Percentiles rank a stretch among this genome's conserved stretches.
These are phyloP conservation scores for Pseudocercospora musae DNA, from an alignment of 2,329 filamentous ascomycete species.

Conservation along the genomic window DNA sequence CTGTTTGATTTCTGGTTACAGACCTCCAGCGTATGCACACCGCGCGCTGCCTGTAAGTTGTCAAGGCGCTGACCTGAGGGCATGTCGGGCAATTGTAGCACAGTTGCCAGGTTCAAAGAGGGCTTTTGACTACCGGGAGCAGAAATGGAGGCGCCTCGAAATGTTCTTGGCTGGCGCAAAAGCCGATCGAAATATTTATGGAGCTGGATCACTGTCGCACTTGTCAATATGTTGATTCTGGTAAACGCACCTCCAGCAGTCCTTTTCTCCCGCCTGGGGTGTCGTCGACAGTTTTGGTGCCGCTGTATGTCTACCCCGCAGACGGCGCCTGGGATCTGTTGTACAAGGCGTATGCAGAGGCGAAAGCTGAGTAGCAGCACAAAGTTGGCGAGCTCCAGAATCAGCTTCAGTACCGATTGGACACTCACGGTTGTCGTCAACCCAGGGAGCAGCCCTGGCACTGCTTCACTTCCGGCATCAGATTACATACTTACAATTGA, in stretches of 20 bases:
- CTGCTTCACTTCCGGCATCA: slow-evolving; percentile 3
- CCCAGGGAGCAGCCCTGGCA: slow-evolving; percentile 26
- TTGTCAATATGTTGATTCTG: slow-evolving; percentile 11
- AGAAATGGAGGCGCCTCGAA: slow-evolving; percentile 3
- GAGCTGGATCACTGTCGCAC: not conserved
- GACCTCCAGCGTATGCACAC: no score
- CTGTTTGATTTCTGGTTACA: no score
- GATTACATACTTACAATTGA: slow-evolving; percentile 25
- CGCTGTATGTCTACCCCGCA: slow-evolving; percentile 23
- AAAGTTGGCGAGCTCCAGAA: not conserved
- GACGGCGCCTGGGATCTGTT: slow-evolving; percentile 19
- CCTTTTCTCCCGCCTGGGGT: slow-evolving; percentile 13
- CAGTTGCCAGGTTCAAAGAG: not conserved
- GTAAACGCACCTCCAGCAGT: slow-evolving; percentile 20
- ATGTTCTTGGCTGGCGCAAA: not conserved
- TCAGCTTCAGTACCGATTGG: slow-evolving; percentile 13
- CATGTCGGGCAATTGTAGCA: no score
- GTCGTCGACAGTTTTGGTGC: slow-evolving; percentile 16
- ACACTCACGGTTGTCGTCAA: slow-evolving; percentile 26
- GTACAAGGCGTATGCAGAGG: slow-evolving; percentile 16
- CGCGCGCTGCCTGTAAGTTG: no score
- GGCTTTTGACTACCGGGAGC: not conserved
- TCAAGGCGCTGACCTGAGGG: no score
- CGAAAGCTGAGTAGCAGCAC: slow-evolving; percentile 7
- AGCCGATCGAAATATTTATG: slow-evolving; percentile 3